Conservation (phyloP, 495 filamentous ascomycete species). For the Penicillium flavigenum region DNA sequence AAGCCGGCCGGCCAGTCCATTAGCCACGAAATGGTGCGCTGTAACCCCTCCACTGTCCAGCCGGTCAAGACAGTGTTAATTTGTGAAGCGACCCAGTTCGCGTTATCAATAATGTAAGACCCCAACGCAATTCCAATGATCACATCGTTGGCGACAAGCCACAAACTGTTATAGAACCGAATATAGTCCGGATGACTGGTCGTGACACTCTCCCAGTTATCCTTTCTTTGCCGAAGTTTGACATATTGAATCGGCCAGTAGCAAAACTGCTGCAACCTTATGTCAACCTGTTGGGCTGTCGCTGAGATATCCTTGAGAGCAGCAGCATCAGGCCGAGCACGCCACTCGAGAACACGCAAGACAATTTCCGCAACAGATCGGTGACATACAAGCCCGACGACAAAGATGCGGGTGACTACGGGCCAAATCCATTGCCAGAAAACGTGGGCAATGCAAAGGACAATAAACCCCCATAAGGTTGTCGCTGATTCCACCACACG, state of each 20-base stretch:
- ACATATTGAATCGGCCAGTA: conserved; percentile 98
- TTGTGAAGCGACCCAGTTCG: conserved; percentile 76
- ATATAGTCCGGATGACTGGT: conserved; percentile 98
- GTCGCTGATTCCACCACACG: conserved; percentile 91
- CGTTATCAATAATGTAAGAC: conserved; percentile 95
- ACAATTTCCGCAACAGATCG: conserved; percentile 78
- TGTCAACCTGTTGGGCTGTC: conserved; percentile 97
- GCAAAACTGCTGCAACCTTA: conserved; percentile 96
- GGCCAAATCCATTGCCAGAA: conserved; percentile 78
- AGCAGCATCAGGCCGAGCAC: conserved; percentile 72
- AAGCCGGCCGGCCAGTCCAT: conserved; percentile 98
- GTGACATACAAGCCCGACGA: conserved; percentile 76
- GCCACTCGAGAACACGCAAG: conserved; percentile 82
- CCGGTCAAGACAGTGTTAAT: conserved; percentile 73
- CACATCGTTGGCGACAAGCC: conserved; percentile 97
- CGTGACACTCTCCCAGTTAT: conserved; percentile 93
- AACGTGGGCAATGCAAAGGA: conserved; percentile 67
- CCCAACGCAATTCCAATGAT: conserved; percentile 97
- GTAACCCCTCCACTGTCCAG: conserved; percentile 88
- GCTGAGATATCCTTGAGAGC: conserved; percentile 95
- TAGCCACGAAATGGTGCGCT: conserved; percentile 89
- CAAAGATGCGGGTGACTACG: conserved; percentile 67
- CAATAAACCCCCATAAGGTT: conserved; percentile 71
- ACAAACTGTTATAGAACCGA: conserved; percentile 97
- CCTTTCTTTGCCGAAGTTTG: conserved; percentile 80